Evolutionary conservation across 257 asterid genomes (phyloP), one percentile per base, ranked within the genome.

Genomic region (Salvia rosmarinus): DNA sequence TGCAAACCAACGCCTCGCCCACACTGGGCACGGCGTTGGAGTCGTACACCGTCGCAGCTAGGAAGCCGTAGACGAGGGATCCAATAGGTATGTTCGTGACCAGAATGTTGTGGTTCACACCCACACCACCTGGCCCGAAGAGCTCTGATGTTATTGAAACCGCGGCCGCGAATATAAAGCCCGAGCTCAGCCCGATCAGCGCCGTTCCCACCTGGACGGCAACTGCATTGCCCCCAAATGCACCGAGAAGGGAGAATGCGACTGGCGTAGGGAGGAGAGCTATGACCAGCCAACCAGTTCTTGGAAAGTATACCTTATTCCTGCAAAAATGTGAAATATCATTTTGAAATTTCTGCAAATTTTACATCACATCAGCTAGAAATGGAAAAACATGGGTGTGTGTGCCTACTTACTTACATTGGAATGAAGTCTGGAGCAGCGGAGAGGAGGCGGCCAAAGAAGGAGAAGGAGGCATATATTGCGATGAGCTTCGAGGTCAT

Each of bases 381-480:
- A 57, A 44, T 28, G 50, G 70, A 44, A 34, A 66, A 44, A 23
- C 62, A 10, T 9, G 34, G 4, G 61, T 55, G 37, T 2, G 61
- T 55, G 37, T 2, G 46, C 70, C 59, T 42, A 79, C 95, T 88
- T 83, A 87, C 97, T 88, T 85, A 88, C 97, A 70, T 76, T 58
- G 88, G 83, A 19, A 86, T 64, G 70, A 83, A 85, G 64, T 93
- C 98, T 0, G 98, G 97, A 40, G 86, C 88, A 17, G 98, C 95
- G 14, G 98, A 89, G 68, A 93, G 95, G 69, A 93, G 83, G 64
- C 98, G 97, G 65, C 98, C 97, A 50, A 90, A 90, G 90, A 93
- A 93, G 71, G 97, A 93, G 73, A 93, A 89, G 4, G 98, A 79
- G 1, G 98, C 87, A 69, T 90, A 93, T 3, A 87, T 43, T 0